Percentiles rank a stretch among this genome's conserved stretches.
These are phyloP conservation scores for Mucor saturninus DNA, from an alignment of 371 early-diverging fungal genomes.

Conservation along the genomic window DNA sequence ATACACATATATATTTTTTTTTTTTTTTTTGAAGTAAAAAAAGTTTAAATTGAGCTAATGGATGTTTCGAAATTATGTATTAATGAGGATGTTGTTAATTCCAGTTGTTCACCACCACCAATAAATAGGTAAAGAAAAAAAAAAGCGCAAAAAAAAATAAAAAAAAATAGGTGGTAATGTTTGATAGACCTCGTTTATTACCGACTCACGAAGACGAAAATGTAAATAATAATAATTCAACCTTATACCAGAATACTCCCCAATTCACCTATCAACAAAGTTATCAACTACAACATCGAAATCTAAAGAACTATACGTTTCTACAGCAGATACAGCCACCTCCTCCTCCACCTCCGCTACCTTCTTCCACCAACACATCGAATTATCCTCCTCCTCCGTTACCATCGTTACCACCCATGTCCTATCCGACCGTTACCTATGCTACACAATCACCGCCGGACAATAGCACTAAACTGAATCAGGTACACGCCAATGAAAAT, in stretches of 20 bases:
- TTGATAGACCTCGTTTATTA: background rate
- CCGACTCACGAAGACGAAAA: background rate
- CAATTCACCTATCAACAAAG: slow-evolving; percentile 6
- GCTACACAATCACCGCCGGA: background rate
- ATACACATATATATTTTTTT: background rate
- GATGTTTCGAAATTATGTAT: slow-evolving; percentile 30
- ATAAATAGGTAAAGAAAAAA: background rate
- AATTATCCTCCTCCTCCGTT: background rate
- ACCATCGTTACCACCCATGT: background rate
- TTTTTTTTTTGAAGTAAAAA: background rate
- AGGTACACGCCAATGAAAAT: background rate
- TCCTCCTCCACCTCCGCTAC: background rate
- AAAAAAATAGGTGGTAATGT: background rate
- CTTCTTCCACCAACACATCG: background rate
- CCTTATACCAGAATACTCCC: background rate
- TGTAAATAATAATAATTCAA: background rate
- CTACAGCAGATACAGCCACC: background rate
- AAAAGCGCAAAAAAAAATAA: background rate
- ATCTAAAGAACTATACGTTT: background rate
- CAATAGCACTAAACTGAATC: background rate
- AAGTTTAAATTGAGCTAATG: slow-evolving; percentile 7
- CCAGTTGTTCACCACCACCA: slow-evolving; percentile 1
- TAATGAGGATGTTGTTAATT: background rate
- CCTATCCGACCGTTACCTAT: background rate
- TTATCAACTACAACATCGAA: slow-evolving; percentile 10